Evolutionary conservation across 257 asterid species (phyloP).

Genomic region (Solanum peruvianum): DNA sequence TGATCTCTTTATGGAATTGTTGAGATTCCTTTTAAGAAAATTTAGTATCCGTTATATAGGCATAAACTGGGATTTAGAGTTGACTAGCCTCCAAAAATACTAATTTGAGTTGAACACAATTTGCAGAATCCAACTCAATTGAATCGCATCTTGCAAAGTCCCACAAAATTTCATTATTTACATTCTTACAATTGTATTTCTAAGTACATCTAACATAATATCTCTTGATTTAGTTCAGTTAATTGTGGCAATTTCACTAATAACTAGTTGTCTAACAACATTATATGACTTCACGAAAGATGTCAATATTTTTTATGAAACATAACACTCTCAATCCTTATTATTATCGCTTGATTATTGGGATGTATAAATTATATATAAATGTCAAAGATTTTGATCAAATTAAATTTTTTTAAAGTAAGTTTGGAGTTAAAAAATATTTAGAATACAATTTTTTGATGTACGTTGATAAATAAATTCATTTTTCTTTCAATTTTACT

Average conservation of each 20-base stretch:
- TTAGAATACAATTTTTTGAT: not conserved
- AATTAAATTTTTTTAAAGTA: too few species aligned
- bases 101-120: too few species aligned
- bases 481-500: not conserved
- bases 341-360: not conserved
- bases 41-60: too few species aligned
- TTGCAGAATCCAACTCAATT: too few species aligned
- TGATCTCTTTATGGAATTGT: too few species aligned
- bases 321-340: not conserved
- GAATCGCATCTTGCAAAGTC: too few species aligned
- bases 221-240: not conserved
- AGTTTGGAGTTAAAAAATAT: too few species aligned
- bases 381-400: not conserved
- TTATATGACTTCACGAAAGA: not conserved
- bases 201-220: not conserved
- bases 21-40: too few species aligned
- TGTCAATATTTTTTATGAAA: not conserved
- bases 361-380: not conserved
- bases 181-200: not conserved
- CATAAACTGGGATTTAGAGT: too few species aligned
- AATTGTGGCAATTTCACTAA: not conserved
- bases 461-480: not conserved
- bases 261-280: not conserved
- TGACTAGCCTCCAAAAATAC: too few species aligned
- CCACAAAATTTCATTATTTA: too few species aligned